Conservation (phyloP, 371 early-diverging fungal genomes). For the Mortierella sp. region DNA sequence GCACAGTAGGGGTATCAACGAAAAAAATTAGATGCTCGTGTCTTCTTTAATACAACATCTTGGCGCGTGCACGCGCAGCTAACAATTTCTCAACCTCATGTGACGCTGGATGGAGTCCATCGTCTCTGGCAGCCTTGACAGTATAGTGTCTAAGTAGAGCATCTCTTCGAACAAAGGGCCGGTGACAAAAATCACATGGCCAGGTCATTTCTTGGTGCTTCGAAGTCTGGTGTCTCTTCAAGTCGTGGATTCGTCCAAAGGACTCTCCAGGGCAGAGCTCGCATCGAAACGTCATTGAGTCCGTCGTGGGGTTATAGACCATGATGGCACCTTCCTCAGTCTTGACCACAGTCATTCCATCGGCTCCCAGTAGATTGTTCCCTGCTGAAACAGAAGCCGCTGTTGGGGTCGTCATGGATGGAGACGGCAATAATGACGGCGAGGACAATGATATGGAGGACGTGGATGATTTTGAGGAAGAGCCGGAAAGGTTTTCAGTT, state of each 20-base stretch:
- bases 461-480: not conserved
- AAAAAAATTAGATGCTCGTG: not conserved
- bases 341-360: conserved; percentile 29
- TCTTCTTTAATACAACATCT: conserved; percentile 34
- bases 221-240: conserved; percentile 52
- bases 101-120: conserved; percentile 47
- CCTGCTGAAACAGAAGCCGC: not conserved
- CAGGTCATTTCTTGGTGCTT: conserved; percentile 58
- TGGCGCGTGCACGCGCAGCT: conserved; percentile 49
- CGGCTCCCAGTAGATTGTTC: conserved; percentile 21
- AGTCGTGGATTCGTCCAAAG: conserved; percentile 53
- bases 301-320: conserved; percentile 45
- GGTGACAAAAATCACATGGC: conserved; percentile 56
- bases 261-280: conserved; percentile 48
- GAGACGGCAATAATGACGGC: not conserved
- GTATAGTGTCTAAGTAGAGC: conserved; percentile 53
- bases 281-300: conserved; percentile 45
- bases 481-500: not conserved
- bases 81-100: conserved; percentile 48
- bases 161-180: conserved; percentile 52
- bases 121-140: conserved; percentile 53
- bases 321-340: conserved; percentile 44
- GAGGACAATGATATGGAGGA: not conserved
- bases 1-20: not conserved
- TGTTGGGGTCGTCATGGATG: not conserved